phyloP scores from a whole-genome alignment of 1,284 basidiomycete genomes.

The Athelia psychrophila region DNA sequence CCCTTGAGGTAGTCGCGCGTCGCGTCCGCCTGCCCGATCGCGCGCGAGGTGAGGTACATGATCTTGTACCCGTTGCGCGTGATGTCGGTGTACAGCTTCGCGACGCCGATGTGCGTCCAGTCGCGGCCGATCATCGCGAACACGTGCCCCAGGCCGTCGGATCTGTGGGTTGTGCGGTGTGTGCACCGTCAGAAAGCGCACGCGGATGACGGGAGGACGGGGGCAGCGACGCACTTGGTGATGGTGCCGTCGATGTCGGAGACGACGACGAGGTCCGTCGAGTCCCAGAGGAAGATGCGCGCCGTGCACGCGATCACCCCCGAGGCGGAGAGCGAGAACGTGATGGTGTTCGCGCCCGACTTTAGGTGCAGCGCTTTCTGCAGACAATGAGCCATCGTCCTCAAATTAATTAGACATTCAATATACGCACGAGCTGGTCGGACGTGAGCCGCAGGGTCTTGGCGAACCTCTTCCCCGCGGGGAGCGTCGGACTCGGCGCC shows the following conservation, averaged over 20 bases:
- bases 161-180: constrained; percentile 46
- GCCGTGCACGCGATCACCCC: constrained; percentile 88
- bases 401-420: not conserved
- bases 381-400: not conserved
- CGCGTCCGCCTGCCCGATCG: constrained; percentile 97
- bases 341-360: constrained; percentile 89
- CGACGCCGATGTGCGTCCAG: constrained; percentile 98
- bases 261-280: constrained; percentile 86
- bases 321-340: constrained; percentile 92
- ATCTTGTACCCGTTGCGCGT: constrained; percentile 96
- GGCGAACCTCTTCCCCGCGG: constrained; percentile 62
- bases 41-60: constrained; percentile 96
- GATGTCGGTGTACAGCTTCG: constrained; percentile 98
- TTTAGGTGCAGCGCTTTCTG: constrained; percentile 87
- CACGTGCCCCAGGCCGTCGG: constrained; percentile 95
- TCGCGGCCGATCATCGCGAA: constrained; percentile 99
- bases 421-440: constrained; percentile 66
- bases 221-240: constrained; percentile 73
- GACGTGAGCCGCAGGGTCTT: constrained; percentile 91
- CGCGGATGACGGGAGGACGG: not conserved
- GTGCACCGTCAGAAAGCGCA: constrained; percentile 2
- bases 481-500: not conserved
- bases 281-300: constrained; percentile 95
- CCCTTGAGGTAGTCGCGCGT: constrained; percentile 95
- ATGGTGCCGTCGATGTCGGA: constrained; percentile 99